These are phyloP conservation scores for Apiospora aurea DNA, from an alignment of 2,329 filamentous ascomycete genomes.

Conservation along the genomic window DNA sequence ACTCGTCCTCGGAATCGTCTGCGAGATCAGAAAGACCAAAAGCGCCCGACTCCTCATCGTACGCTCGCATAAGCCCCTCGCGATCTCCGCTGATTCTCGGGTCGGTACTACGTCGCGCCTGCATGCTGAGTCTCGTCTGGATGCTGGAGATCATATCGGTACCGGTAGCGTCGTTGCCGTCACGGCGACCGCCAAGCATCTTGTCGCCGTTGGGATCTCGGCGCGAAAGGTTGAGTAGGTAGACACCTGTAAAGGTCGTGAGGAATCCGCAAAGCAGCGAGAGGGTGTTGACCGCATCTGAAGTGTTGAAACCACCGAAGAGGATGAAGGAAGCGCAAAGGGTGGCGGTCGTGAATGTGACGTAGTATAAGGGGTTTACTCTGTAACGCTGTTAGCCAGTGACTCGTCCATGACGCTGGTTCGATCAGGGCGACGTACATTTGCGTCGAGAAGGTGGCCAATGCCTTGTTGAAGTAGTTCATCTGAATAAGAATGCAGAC, in stretches of 20 bases:
- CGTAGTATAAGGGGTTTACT: constrained; percentile 97
- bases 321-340: constrained; percentile 95
- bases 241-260: constrained; percentile 93
- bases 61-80: constrained; percentile 84
- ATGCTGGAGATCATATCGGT: constrained; percentile 91
- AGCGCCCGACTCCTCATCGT: constrained; percentile 80
- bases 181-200: constrained; percentile 62
- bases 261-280: constrained; percentile 93
- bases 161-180: constrained; percentile 77
- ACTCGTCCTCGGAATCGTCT: constrained; percentile 77
- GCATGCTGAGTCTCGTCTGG: constrained; percentile 93
- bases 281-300: constrained; percentile 88
- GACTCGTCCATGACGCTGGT: neutral
- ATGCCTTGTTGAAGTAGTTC: constrained; percentile 99
- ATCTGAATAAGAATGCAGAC: constrained; percentile 98
- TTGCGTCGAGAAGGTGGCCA: constrained; percentile 95
- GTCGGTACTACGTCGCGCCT: constrained; percentile 77
- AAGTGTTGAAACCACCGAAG: constrained; percentile 95
- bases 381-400: constrained; percentile 37
- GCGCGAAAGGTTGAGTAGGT: constrained; percentile 94
- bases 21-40: constrained; percentile 82
- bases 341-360: constrained; percentile 95
- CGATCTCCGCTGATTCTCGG: constrained; percentile 73
- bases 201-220: constrained; percentile 83
- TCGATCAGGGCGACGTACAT: constrained; percentile 70